Base-by-base conservation (phyloP, 2,329 filamentous ascomycete species). In the Neonectria hederae region DNA sequence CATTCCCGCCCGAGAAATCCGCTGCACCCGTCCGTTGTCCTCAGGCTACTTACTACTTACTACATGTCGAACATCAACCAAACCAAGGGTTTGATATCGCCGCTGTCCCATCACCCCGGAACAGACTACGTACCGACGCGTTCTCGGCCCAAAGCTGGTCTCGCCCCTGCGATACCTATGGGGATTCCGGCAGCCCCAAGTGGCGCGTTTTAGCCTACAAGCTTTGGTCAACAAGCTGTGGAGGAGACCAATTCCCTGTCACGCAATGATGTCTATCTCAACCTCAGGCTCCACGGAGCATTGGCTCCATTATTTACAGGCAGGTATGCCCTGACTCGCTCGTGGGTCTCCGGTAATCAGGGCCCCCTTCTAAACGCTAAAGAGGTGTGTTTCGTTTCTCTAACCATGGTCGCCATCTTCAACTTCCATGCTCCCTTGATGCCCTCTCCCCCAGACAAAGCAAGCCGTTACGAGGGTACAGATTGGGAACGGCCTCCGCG, bases 321-420 rank as follows among this genome's bases (percentile, higher is more conserved):
- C 59, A 68, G 63, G 56, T 60, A 53, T 60, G 58, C 60, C 63
- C 65, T 72, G 68, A 71, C 70, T 72, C 70, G 70, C 54, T 53
- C 60, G 54, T 54, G 54, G 60, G 54, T 54, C 54, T 58, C 60
- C 59, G 65, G 40, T 26, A 63, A 64, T 61, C 68, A 62, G 54
- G 49, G 43, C 58, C 51, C 48, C 49, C 54, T 53, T 69, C 53
- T 58, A 49, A 49, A 54, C 61, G 63, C 65, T 65, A 56, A 59
- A 43, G 45, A 53, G 46, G 54, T 63, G 60, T 58, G 59, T 51
- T 57, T 58, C 53, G 26, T 54, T 26, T 58, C 49, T 63, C 42
- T 40, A 54, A 49, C 42, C 60, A 63, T 32, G 53, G 58, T 59
- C 54, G 60, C 54, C 54, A 63, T 57, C 24, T 63, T 63, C 49